Evolutionary conservation across 2,329 filamentous ascomycete genomes (phyloP).

Genomic region (Cadophora malorum): DNA sequence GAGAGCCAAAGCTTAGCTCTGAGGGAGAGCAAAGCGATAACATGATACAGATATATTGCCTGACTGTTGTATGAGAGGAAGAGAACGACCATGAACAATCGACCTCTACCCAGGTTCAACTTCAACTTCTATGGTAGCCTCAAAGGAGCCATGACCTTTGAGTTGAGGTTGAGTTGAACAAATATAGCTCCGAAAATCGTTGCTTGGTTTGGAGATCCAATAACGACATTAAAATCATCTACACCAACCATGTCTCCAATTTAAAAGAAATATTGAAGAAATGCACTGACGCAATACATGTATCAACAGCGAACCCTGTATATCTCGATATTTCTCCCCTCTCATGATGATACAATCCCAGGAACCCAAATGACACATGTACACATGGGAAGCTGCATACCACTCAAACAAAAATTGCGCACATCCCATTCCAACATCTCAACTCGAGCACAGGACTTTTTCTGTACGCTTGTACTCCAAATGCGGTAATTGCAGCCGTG

Average conservation of each 20-base stretch:
- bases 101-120: no score
- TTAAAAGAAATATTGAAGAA: background rate
- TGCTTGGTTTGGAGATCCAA: no score
- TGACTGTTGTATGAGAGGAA: background rate
- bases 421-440: background rate
- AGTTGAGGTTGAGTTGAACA: no score
- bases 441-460: background rate
- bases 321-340: background rate
- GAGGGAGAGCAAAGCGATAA: background rate
- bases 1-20: background rate
- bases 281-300: background rate
- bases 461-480: background rate
- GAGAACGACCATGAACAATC: no score
- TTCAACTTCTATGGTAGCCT: no score
- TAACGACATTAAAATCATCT: no score
- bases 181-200: no score
- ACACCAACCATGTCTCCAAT: background rate
- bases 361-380: slow-evolving; percentile 15
- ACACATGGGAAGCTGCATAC: background rate
- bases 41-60: background rate
- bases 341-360: background rate
- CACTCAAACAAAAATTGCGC: background rate
- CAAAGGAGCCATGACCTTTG: no score
- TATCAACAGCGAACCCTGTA: background rate
- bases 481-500: slow-evolving; percentile 3